Conservation (phyloP, 139 green algal species). For the Asterochloris sp. region DNA sequence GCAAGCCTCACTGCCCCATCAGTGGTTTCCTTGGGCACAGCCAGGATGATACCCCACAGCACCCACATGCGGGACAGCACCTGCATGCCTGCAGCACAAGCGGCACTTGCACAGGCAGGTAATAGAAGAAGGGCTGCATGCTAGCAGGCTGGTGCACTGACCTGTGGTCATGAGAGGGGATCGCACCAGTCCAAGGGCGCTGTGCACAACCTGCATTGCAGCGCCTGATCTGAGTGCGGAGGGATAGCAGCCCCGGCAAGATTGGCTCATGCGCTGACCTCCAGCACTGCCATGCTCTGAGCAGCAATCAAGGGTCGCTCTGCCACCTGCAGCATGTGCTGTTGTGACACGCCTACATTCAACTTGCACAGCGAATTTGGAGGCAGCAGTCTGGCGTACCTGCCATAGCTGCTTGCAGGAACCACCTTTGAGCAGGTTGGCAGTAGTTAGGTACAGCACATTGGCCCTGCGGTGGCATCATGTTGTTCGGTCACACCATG, state of each 20-base stretch:
- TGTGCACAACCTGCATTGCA: slow-evolving; percentile 64
- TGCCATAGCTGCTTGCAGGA: slow-evolving; percentile 47
- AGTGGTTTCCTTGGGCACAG: slow-evolving; percentile 39
- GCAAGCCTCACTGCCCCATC: slow-evolving; percentile 17
- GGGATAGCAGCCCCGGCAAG: background rate
- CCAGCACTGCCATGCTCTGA: slow-evolving; percentile 83
- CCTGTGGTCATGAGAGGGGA: slow-evolving; percentile 81
- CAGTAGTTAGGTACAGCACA: slow-evolving; percentile 51
- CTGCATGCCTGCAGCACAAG: slow-evolving; percentile 64
- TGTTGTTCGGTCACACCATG: too few species aligned
- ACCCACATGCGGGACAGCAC: slow-evolving; percentile 81
- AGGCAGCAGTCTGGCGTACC: slow-evolving; percentile 20
- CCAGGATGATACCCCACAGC: slow-evolving; percentile 79
- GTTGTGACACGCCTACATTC: background rate
- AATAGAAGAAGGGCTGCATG: background rate
- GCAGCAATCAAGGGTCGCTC: slow-evolving; percentile 73
- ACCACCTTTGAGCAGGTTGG: slow-evolving; percentile 26
- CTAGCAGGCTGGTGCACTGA: slow-evolving; percentile 1
- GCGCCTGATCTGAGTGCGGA: background rate
- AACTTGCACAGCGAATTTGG: too few species aligned
- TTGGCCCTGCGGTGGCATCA: slow-evolving; percentile 51
- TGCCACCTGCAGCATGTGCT: slow-evolving; percentile 39
- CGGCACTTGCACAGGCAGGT: background rate
- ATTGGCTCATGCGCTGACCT: slow-evolving; percentile 39
- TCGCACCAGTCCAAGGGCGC: slow-evolving; percentile 68